Evolutionary conservation across 176 grass and related monocot species (phyloP), one percentile per base, ranked within the genome.

Genomic region (Oryza officinalis): DNA sequence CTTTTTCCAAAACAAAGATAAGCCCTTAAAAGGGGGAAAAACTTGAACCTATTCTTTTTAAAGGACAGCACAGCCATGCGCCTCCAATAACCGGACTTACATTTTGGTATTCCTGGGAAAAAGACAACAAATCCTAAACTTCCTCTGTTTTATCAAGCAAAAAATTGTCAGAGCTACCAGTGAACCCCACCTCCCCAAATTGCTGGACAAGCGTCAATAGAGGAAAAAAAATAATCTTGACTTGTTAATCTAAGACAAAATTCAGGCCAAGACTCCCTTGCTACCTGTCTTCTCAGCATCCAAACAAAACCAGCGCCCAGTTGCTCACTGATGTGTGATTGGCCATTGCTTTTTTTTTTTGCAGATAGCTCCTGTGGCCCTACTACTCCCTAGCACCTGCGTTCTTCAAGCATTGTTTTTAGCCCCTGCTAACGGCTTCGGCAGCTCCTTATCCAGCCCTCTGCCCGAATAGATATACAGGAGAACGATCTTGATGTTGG

Each of bases 81-180:
- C 68, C 57, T 77, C 35, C 73, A 87, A 63, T 67, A 80, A 80
- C 22, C 70, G 13, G 71, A 71, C 87, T 73, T 78, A 67, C 60
- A 80, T 81, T 74, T 74, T 49, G 70, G 27, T 69, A 79, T 35
- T 85, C 27, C 77, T 76, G 50, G 71, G 82, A 15, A 70, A 84
- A 74, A 47, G n/a, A 66, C 13, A 26, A 47, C 32, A 69, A 76
- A 76, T 46, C 70, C 85, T 64, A 84, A 87, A 43, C 64, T 87
- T 76, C 52, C 52, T 57, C 57, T 77, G 50, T 90, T 90, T 79
- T 63, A 76, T 65, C 77, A 74, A 75, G 88, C 46, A 40, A 87
- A 90, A 89, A 91, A 70, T 37, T 87, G 74, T 87, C 84, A 87
- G 84, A 90, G 63, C 88, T 90, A 83, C 66, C 67, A 83, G 74